Evolutionary conservation across 306 rosid genomes (phyloP), one percentile per base, ranked within the genome.

Genomic region (Citrullus amarus): DNA sequence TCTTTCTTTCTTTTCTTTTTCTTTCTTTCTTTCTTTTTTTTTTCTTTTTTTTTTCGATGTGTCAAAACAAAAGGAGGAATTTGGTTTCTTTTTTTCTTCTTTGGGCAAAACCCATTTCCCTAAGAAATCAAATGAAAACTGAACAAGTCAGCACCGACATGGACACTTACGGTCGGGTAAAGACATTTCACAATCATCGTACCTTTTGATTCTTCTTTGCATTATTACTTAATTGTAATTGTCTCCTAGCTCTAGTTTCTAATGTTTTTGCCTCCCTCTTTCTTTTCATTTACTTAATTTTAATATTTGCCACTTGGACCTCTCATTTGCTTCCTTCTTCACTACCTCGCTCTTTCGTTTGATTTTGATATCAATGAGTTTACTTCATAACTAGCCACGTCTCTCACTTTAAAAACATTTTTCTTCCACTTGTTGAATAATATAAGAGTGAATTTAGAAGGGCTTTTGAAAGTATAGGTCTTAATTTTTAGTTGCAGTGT

Each of bases 121-220:
- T 13, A 62, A 22, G 53, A 67, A 67, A 41, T 3, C 38, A 4
- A 48, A 70, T 70, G 58, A 48, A 25, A 22, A 14, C 22, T 41
- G 38, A 71, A 71, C 56, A 71, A 71, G 56, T 71, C 22, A 71
- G 76, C 58, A 71, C 76, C 57, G 76, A 71, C 57, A 71, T 46
- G 22, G 55, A 71, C 76, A 46, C 11, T 22, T 46, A 1, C 10
- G 58, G 76, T 71, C 58, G 76, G 76, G 39, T 71, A 46, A 71
- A 71, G 20, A 22, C 41, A 71, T 25, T 2, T 44, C 58, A 46
- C 54, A 68, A 68, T 68, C 75, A 68, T 68, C 75, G 75, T 68
- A 68, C 75, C 30, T 68, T 48, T 68, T 68, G 34, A 68, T 41
- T 20, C 73, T 66, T 38, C 73, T 38, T 66, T 38, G 51, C 28